Base-by-base conservation (phyloP, 2,329 filamentous ascomycete genomes). In the Diaporthe citri region DNA sequence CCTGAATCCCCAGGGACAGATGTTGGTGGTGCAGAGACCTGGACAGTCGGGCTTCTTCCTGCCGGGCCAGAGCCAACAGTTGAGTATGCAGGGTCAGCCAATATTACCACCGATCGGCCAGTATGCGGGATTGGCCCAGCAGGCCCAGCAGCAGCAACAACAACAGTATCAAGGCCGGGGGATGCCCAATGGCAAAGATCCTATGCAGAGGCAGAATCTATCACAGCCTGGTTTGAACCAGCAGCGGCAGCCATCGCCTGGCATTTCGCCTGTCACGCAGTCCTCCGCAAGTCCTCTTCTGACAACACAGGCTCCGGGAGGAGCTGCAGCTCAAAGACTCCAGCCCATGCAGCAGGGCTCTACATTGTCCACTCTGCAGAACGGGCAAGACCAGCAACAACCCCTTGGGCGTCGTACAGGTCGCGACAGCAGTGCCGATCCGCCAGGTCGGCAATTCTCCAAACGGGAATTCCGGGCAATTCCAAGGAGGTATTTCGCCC, bases 371-470 rank as follows among this genome's bases (percentile, higher is more conserved):
- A 13, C 25, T 20, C 71, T 60, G 22, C 66, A 60, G 31, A n/a
- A n/a, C 25, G 39, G 51, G 2, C 73, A 71, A 52, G 70, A 25
- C 28, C 69, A 71, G 25, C 73, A 72, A 43, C 71, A 70, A 13
- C 72, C 72, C 72, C 22, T 36, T 76, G 56, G 73, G 55, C 28
- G 51, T 76, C 22, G 67, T 76, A 34, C 75, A 76, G 22, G 52
- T 75, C 12, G 75, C 75, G 9, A 76, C 75, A n/a, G 75, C 75
- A 39, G 70, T 76, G 39, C 75, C 75, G 4, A 76, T 76, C 52
- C 75, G 75, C 51, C 75, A 76, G 69, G 69, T 76, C 17, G 73
- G 74, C 25, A 64, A 52, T n/a, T 76, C 75, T 12, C 75, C 75
- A 3, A 75, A 75, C 31, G 55, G 48, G 17, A 73, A 73, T 20